Percentiles rank a stretch among this genome's conserved stretches.
phyloP scores from a whole-genome alignment of 352 stramenopile genomes.

The Blastocystis hominis region DNA sequence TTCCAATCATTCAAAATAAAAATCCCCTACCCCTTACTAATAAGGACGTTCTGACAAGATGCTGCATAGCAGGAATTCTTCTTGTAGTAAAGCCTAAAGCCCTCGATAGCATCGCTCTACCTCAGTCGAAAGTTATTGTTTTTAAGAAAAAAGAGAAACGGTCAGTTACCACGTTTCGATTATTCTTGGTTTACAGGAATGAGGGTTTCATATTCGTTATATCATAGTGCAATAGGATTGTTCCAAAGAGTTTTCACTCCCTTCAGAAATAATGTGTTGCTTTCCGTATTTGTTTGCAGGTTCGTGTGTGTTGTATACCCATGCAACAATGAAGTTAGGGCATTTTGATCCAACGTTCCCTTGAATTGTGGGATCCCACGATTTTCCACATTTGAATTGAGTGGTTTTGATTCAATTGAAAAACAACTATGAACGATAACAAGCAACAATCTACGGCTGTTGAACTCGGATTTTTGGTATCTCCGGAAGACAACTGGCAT shows the following conservation, averaged over 20 bases:
- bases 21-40: not conserved
- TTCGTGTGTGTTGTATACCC: no score
- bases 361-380: not conserved
- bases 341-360: no score
- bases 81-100: not conserved
- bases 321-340: no score
- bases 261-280: no score
- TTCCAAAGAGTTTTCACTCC: no score
- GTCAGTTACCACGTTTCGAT: not conserved
- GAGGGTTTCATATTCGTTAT: no score
- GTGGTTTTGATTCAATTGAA: not conserved
- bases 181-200: no score
- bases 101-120: slow-evolving; percentile 7
- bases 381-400: not conserved
- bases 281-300: no score
- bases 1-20: not conserved
- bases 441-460: not conserved
- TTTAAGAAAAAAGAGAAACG: not conserved
- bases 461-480: slow-evolving; percentile 54
- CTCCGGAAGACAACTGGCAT: slow-evolving; percentile 18
- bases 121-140: no score
- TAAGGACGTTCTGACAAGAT: not conserved
- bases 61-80: not conserved
- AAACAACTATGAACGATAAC: not conserved
- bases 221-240: no score